Evolutionary conservation across 2,329 filamentous ascomycete species (phyloP).

Genomic region (Cytospora schulzeri): DNA sequence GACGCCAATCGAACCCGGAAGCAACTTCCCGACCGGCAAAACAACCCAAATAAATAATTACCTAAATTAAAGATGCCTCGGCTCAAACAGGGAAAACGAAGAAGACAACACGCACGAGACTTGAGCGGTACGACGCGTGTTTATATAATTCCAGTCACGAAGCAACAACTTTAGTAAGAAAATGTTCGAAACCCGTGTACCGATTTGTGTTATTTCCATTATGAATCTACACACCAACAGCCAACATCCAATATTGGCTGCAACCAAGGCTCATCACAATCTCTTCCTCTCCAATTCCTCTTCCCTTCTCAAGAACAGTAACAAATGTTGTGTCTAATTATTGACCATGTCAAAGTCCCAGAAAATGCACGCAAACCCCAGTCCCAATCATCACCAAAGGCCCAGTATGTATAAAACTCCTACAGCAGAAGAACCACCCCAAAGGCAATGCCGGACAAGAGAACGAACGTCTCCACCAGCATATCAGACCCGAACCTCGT

Average conservation of each 20-base stretch:
- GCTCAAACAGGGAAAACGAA: background rate
- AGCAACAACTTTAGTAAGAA: too few relatives aligned
- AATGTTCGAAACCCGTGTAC: background rate
- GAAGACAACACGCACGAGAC: background rate
- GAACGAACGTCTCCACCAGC: constrained; percentile 11
- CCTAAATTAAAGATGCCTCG: background rate
- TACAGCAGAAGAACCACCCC: constrained; percentile 16
- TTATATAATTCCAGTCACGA: background rate
- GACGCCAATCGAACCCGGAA: constrained; percentile 9
- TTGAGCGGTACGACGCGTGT: background rate
- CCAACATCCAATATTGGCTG: background rate
- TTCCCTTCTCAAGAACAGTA: background rate
- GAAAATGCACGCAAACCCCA: background rate
- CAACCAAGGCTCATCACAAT: background rate
- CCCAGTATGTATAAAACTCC: background rate
- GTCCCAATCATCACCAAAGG: background rate
- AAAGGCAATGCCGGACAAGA: constrained; percentile 11
- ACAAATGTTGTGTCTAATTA: background rate
- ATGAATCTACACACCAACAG: background rate
- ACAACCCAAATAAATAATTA: too few relatives aligned
- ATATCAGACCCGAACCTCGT: constrained; percentile 5
- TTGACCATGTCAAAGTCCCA: background rate
- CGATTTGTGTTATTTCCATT: background rate
- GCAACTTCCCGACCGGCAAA: too few relatives aligned
- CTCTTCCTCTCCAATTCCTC: too few relatives aligned